Percentiles rank a stretch among this genome's conserved stretches.
Evolutionary conservation across 441 rosid genomes (phyloP).

Genomic region (Syzygium malaccense): DNA sequence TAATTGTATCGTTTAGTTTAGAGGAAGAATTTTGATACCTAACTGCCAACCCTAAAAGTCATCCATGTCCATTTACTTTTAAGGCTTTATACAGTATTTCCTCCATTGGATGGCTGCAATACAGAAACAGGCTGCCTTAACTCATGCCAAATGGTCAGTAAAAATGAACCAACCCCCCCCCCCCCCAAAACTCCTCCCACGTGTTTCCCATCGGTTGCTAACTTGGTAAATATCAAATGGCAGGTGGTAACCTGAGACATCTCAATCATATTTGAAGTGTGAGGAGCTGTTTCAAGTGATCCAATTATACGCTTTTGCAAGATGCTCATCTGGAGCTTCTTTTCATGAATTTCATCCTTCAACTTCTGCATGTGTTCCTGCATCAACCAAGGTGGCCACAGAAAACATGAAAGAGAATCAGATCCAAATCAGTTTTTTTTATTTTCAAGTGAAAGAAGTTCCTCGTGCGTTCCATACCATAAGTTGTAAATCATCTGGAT

Average conservation of each 20-base stretch:
- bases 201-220: neutral
- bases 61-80: neutral
- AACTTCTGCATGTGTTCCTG: constrained; percentile 73
- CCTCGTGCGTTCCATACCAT: constrained; percentile 33
- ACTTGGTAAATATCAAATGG: neutral
- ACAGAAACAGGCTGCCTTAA: neutral
- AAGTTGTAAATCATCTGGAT: constrained; percentile 59
- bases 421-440: constrained; percentile 7
- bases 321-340: constrained; percentile 64
- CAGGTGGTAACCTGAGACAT: constrained; percentile 55
- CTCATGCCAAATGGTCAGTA: neutral
- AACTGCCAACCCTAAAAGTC: neutral
- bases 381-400: constrained; percentile 18
- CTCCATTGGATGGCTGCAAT: neutral
- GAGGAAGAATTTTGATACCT: neutral
- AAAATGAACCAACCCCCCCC: neutral
- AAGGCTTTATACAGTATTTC: neutral
- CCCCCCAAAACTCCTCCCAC: neutral
- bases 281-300: constrained; percentile 44
- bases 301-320: constrained; percentile 79
- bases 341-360: constrained; percentile 76
- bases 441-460: neutral
- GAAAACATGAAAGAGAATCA: constrained; percentile 7
- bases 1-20: neutral
- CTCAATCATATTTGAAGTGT: constrained; percentile 38